Evolutionary conservation across 345 rosid species (phyloP), one percentile per base, ranked within the genome.

Genomic region (Dimocarpus longan): DNA sequence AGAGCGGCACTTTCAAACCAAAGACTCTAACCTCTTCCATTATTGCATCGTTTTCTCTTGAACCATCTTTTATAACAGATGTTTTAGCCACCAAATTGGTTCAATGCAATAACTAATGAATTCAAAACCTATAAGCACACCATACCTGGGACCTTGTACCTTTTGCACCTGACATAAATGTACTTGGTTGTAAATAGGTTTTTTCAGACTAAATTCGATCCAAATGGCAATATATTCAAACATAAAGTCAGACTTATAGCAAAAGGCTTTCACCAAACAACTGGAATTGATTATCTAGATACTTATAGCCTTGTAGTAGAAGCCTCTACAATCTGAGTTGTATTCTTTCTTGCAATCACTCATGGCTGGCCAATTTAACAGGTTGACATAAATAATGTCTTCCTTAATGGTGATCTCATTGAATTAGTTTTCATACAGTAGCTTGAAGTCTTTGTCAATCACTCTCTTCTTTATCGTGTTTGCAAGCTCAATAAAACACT

Each of bases 61-160:
- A 57, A n/a, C 62, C 62, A 19, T 6, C 1, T 4, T 0, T 42
- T 1, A 0, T 8, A 0, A n/a, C 9, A 0, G 10, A 8, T 5
- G 66, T 44, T 0, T 10, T 72, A 2, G 1, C 10, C 15, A 11
- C 48, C 42, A 0, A 8, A 7, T 3, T 75, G 59, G 71, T 0
- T 1, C 0, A 0, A 9, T 3, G 76, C 40, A 0, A 42, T 73
- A 39, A 2, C 37, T 0, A 50, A 10, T 8, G 64, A 59, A 10
- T 3, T 16, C 5, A 1, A 15, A 6, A 46, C 76, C 0, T 64
- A 22, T 0, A 42, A 5, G 0, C 4, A 16, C 56, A 73, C 52
- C 8, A 54, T 0, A 60, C 67, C 0, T 65, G 71, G 71, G 16
- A 6, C 0, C 15, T 48, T 0, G 71, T 65, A 0, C 63, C 46